These are phyloP conservation scores for Aureobasidium pullulans DNA, from an alignment of 2,329 filamentous ascomycete genomes.

Conservation along the genomic window DNA sequence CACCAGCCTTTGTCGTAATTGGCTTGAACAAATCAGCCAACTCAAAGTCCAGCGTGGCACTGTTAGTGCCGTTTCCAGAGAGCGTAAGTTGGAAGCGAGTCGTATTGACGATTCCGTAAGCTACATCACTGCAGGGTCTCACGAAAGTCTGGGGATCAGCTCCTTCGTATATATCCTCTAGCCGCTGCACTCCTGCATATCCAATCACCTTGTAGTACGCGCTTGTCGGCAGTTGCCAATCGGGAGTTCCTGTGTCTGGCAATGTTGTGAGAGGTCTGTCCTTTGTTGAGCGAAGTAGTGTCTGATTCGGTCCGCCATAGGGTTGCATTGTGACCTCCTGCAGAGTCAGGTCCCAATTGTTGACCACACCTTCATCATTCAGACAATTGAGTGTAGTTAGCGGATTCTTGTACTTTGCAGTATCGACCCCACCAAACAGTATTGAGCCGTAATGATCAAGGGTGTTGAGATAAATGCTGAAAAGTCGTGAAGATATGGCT, in stretches of 20 bases:
- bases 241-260: constrained; percentile 27
- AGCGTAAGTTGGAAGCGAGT: neutral
- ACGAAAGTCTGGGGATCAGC: neutral
- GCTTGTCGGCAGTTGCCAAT: constrained; percentile 21
- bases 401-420: constrained; percentile 22
- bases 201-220: constrained; percentile 20
- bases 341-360: neutral
- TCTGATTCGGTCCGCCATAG: neutral
- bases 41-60: neutral
- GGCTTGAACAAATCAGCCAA: constrained; percentile 5
- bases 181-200: neutral
- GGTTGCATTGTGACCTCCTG: neutral
- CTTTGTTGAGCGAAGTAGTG: constrained; percentile 8
- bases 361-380: neutral
- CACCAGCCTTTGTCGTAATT: neutral
- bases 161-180: neutral
- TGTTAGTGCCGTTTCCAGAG: neutral
- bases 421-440: constrained; percentile 30
- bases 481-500: constrained; percentile 26
- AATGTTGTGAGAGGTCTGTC: constrained; percentile 17
- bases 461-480: constrained; percentile 27
- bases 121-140: neutral
- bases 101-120: neutral
- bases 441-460: constrained; percentile 23
- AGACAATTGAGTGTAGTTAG: constrained; percentile 26